Percentiles rank a stretch among this genome's conserved stretches.
phyloP scores from a whole-genome alignment of 352 stramenopile genomes.

The Globisporangium radiosum region DNA sequence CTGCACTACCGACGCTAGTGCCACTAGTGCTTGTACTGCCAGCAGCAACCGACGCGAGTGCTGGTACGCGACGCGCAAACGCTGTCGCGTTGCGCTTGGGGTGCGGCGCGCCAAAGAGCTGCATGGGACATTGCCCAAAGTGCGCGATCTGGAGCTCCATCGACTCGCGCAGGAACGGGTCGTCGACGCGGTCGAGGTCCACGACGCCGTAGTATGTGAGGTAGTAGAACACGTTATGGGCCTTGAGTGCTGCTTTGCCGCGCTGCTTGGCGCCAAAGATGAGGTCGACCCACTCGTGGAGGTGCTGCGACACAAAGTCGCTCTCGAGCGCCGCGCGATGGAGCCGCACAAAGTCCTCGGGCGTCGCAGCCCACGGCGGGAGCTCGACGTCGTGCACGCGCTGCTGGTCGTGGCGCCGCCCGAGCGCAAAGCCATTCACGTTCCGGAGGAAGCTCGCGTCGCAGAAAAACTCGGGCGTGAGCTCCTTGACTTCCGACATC shows the following conservation, averaged over 20 bases:
- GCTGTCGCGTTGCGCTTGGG: slow-evolving; percentile 34
- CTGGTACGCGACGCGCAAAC: neutral
- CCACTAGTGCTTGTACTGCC: neutral
- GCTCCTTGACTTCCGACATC: slow-evolving; percentile 98
- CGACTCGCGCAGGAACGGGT: slow-evolving; percentile 89
- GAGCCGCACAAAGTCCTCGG: slow-evolving; percentile 95
- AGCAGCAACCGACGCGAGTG: neutral
- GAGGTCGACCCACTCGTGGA: slow-evolving; percentile 99
- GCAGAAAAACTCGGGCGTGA: slow-evolving; percentile 98
- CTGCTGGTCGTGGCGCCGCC: slow-evolving; percentile 75
- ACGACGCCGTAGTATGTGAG: slow-evolving; percentile 92
- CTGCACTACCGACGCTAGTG: neutral
- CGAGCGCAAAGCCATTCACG: slow-evolving; percentile 93
- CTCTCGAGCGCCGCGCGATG: slow-evolving; percentile 96
- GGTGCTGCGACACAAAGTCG: slow-evolving; percentile 94
- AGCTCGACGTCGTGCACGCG: slow-evolving; percentile 93
- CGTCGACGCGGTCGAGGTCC: slow-evolving; percentile 95
- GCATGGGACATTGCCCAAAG: slow-evolving; percentile 98
- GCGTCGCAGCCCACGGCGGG: slow-evolving; percentile 94
- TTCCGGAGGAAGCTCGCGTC: slow-evolving; percentile 96
- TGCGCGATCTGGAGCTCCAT: slow-evolving; percentile 98
- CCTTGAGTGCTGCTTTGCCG: slow-evolving; percentile 89
- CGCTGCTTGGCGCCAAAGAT: slow-evolving; percentile 99
- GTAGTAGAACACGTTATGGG: slow-evolving; percentile 96
- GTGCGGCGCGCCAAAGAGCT: slow-evolving; percentile 85